Percentiles rank a stretch among this genome's conserved stretches.
phyloP scores from a whole-genome alignment of 225 moss, liverwort and hornwort genomes.

The Lunularia cruciata region DNA sequence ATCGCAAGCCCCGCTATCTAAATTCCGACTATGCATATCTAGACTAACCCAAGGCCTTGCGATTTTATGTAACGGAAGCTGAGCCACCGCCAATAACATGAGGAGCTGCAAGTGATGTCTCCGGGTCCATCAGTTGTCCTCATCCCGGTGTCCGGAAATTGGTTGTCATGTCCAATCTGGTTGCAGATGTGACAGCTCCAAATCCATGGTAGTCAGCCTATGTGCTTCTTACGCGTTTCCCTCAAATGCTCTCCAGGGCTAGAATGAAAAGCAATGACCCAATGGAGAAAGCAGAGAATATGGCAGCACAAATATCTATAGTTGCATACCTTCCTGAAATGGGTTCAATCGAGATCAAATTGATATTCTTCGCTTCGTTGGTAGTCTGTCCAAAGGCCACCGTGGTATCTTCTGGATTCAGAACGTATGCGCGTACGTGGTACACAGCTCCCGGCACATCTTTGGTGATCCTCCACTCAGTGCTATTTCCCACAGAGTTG shows the following conservation, averaged over 20 bases:
- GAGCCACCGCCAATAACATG: no score
- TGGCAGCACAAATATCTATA: slow-evolving; percentile 35
- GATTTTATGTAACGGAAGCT: no score
- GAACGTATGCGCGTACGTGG: slow-evolving; percentile 53
- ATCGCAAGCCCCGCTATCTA: no score
- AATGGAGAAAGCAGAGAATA: slow-evolving; percentile 25
- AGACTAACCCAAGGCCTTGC: no score
- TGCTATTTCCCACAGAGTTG: slow-evolving; percentile 28
- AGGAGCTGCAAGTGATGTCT: no score
- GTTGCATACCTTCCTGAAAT: slow-evolving; percentile 51
- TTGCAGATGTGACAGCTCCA: no score
- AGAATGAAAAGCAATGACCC: slow-evolving; percentile 13
- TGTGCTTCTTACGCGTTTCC: slow-evolving; percentile 5
- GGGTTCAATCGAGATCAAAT: slow-evolving; percentile 52
- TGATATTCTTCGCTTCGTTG: slow-evolving; percentile 17
- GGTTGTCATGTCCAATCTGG: no score
- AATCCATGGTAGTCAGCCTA: no score
- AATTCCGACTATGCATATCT: no score
- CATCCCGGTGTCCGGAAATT: no score
- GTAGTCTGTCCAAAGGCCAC: slow-evolving; percentile 54
- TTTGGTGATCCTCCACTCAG: slow-evolving; percentile 27
- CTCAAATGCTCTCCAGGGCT: neutral
- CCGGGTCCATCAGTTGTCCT: no score
- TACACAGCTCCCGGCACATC: slow-evolving; percentile 52
- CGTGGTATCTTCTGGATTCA: slow-evolving; percentile 38